Base-by-base conservation (phyloP, 2,329 filamentous ascomycete species). In the Balansia obtecta region DNA sequence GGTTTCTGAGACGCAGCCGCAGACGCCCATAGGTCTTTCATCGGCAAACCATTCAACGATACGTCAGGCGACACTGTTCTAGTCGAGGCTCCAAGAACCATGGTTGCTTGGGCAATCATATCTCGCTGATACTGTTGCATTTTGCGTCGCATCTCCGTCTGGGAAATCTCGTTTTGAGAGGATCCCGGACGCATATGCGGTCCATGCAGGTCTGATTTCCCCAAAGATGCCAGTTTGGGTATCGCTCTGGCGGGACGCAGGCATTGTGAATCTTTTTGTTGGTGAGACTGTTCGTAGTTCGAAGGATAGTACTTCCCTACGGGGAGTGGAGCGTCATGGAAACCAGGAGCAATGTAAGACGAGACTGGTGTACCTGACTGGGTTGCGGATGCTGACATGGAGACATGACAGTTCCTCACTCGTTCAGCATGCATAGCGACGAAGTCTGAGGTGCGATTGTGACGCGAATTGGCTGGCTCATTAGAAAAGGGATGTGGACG, bases 261-360 rank as follows among this genome's bases (percentile, higher is more conserved):
- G n/a, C 52, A 15, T 12, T 41, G 34, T 16, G 48, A 30, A 18
- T 50, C 18, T 38, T 8, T 55, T 55, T 18, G 54, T 61, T 48
- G 51, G 12, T 57, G 50, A 11, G 52, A 47, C 30, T 65, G 68
- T 55, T 79, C 75, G 57, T 80, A 82, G 62, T 82, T 82, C 27
- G 76, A 74, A 0, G 79, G 79, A 52, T 82, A 80, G 57, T 82
- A 83, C 63, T 82, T 82, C 22, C 79, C 79, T 64, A 80, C 68
- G 0, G 78, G 75, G 33, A 79, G 63, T 4, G 69, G 63, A 37
- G 63, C 69, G 38, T 71, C 70, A 46, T 73, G 69, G 38, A 72
- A 65, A 2, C 74, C 75, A 27, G 70, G 71, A 7, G 75, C 73
- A 33, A 74, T 66, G 53, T 77, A 78, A 1, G 75, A 75, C 9